These are phyloP conservation scores for Monosporascus sp. DNA, from an alignment of 2,329 filamentous ascomycete species.

Conservation along the genomic window DNA sequence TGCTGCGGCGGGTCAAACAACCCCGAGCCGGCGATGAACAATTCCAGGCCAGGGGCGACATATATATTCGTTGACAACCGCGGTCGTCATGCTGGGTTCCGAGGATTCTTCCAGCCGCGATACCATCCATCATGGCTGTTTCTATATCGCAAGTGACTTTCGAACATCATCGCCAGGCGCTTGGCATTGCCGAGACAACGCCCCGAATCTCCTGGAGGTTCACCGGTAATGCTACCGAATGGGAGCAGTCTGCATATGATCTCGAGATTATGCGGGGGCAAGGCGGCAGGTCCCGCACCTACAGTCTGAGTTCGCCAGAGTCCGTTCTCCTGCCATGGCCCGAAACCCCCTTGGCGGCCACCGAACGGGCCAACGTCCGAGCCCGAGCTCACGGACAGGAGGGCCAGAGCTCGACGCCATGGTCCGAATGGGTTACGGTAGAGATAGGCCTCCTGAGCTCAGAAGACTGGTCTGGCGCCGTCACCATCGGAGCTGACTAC, in stretches of 20 bases:
- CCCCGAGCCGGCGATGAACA: too few species aligned
- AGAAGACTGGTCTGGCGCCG: slow-evolving; percentile 25
- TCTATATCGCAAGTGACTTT: slow-evolving; percentile 34
- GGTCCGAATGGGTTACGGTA: slow-evolving; percentile 26
- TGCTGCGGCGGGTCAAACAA: too few species aligned
- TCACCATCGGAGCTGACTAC: slow-evolving; percentile 25
- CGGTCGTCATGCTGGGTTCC: too few species aligned
- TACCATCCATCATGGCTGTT: slow-evolving; percentile 25
- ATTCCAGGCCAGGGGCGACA: too few species aligned
- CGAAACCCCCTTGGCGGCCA: slow-evolving; percentile 22
- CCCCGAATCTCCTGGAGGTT: slow-evolving; percentile 45
- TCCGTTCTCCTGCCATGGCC: slow-evolving; percentile 42
- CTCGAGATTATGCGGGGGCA: slow-evolving; percentile 29
- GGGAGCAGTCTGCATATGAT: slow-evolving; percentile 39
- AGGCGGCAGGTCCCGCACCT: background rate
- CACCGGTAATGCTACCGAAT: slow-evolving; percentile 30
- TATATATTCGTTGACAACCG: too few species aligned
- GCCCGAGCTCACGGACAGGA: slow-evolving; percentile 28
- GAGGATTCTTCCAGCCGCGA: too few species aligned
- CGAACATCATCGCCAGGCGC: slow-evolving; percentile 34
- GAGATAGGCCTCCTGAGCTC: slow-evolving; percentile 29
- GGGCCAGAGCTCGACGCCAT: slow-evolving; percentile 18
- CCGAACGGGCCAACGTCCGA: slow-evolving; percentile 28
- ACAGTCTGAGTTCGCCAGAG: slow-evolving; percentile 21
- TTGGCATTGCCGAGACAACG: slow-evolving; percentile 37